Evolutionary conservation across 116 monocot genomes (phyloP).

Genomic region (Posidonia oceanica): DNA sequence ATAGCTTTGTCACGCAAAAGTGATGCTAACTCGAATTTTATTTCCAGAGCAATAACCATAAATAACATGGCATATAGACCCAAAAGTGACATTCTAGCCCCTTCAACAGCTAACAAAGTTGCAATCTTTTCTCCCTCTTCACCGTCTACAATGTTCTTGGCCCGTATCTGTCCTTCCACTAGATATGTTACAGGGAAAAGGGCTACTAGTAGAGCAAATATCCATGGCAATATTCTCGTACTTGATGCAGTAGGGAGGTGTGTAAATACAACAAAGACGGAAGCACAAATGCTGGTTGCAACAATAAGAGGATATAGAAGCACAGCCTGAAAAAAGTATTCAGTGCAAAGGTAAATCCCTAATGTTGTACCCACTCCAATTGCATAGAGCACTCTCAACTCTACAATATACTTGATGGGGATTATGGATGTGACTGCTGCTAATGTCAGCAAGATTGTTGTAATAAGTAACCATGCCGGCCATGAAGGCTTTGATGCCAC

Average conservation of each 20-base stretch:
- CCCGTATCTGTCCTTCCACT: constrained; percentile 79
- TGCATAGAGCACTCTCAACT: constrained; percentile 76
- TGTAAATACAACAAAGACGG: constrained; percentile 83
- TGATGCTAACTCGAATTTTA: constrained; percentile 78
- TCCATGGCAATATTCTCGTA: constrained; percentile 85
- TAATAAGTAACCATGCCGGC: constrained; percentile 92
- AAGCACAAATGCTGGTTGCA: constrained; percentile 60
- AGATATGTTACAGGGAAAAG: constrained; percentile 95
- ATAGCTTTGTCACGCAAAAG: constrained; percentile 63
- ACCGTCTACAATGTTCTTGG: constrained; percentile 29
- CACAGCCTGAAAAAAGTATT: constrained; percentile 76
- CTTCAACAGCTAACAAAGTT: constrained; percentile 73
- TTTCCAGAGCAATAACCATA: constrained; percentile 70
- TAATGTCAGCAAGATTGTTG: constrained; percentile 69
- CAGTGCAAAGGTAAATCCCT: constrained; percentile 73
- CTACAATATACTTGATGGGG: constrained; percentile 85
- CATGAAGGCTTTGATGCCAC: constrained; percentile 67
- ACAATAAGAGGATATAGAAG: constrained; percentile 75
- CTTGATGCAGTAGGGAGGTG: constrained; percentile 88
- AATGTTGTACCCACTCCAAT: constrained; percentile 62
- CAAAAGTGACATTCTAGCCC: constrained; percentile 86
- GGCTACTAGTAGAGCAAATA: constrained; percentile 86
- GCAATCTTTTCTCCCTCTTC: constrained; percentile 55
- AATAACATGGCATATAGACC: constrained; percentile 89
- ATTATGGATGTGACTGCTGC: constrained; percentile 77